phyloP scores from a whole-genome alignment of 176 grass and related monocot genomes.

The Secale cereale region DNA sequence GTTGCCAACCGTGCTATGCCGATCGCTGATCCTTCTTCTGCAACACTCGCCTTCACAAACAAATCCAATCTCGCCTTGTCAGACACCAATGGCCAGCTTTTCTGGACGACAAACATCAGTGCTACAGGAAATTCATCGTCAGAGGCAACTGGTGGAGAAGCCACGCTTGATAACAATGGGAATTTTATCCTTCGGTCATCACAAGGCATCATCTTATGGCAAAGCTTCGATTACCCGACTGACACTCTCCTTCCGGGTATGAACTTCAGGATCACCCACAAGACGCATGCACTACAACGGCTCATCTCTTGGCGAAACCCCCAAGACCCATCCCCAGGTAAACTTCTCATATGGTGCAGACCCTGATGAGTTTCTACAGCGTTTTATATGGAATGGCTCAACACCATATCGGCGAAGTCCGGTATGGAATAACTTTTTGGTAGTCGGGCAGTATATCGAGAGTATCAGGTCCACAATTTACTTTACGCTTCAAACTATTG shows the following conservation, averaged over 20 bases:
- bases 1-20: conserved; percentile 12
- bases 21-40: not conserved
- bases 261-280: not conserved
- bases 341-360: conserved; percentile 22
- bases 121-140: not conserved
- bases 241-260: too few relatives aligned
- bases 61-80: conserved; percentile 12
- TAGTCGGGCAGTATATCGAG: not conserved
- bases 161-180: too few relatives aligned
- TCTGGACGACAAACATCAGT: conserved; percentile 19
- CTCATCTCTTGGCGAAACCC: conserved; percentile 24
- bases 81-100: not conserved
- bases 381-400: conserved; percentile 10
- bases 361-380: not conserved
- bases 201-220: too few relatives aligned
- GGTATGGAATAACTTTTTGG: conserved; percentile 20
- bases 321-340: conserved; percentile 20
- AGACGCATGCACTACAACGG: not conserved
- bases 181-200: too few relatives aligned
- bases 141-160: not conserved
- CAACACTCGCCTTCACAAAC: not conserved
- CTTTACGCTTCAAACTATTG: not conserved
- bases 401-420: conserved; percentile 1
- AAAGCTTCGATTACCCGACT: too few relatives aligned
- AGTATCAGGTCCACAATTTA: not conserved